Base-by-base conservation (phyloP, 768 basidiomycete genomes). In the Russula sp. region DNA sequence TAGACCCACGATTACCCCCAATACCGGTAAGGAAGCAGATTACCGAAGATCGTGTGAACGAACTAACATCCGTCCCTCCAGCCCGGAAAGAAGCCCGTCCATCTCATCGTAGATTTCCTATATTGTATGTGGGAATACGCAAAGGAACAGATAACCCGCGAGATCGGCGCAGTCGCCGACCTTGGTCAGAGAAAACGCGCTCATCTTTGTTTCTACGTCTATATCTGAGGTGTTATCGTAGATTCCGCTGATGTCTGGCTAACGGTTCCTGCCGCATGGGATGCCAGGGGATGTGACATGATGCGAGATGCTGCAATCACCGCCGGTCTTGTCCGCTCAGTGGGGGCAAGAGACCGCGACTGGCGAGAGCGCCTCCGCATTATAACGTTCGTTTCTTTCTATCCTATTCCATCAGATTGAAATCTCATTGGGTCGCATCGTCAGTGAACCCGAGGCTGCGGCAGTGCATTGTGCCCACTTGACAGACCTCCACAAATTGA, bases 211-310 rank as follows among this genome's bases (percentile, higher is more conserved):
- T 61, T 61, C 42, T 41, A 55, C 45, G 53, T 34, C 59, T 56
- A 20, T 38, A 35, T 42, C 58, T 55, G 42, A 50, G 9, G 18
- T 59, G 14, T 36, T 20, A 47, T 54, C 36, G 51, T 67, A 93
- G 92, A 90, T 70, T 78, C 85, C 43, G 91, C 90, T 59, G 88
- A 91, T 67, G 88, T 93, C 6, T 87, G 88, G 79, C 74, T 94
- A 59, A 93, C 89, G 2, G 91, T 93, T 5, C 92, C 92, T 57
- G 92, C 92, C 14, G 92, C 91, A 20, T 94, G 91, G 92, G 91
- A 94, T 70, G 90, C 87, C 1, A 85, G 79, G 65, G 91, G 90
- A 0, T 91, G 88, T 68, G 85, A 87, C 61, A 80, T 92, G 66
- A 93, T 93, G 92, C 81, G 91, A 22, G 86, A 85, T 53, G 88